These are phyloP conservation scores for Calocybe gambosa DNA, from an alignment of 1,284 basidiomycete genomes.

Conservation along the genomic window DNA sequence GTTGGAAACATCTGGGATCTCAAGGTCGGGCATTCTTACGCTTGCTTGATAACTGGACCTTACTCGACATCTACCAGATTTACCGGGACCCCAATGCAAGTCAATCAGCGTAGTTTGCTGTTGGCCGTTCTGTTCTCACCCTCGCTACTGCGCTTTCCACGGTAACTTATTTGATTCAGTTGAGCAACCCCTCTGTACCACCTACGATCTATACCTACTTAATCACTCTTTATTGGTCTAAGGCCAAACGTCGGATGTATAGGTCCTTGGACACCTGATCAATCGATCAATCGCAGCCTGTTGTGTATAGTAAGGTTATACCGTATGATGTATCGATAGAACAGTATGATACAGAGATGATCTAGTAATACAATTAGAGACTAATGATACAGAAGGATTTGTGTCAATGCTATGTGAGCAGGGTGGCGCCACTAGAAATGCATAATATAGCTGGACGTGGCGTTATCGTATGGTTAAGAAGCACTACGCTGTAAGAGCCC, in stretches of 20 bases:
- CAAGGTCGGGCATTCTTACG: constrained; percentile 47
- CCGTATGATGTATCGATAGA: not conserved
- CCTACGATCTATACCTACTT: not conserved
- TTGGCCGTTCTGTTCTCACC: constrained; percentile 1
- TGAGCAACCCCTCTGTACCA: constrained; percentile 12
- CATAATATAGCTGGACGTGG: not conserved
- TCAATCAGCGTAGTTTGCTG: constrained; percentile 38
- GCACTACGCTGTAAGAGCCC: constrained; percentile 31
- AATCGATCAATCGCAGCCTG: not conserved
- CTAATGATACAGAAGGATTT: not conserved
- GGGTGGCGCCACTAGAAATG: not conserved
- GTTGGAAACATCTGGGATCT: constrained; percentile 74
- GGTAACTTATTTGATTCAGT: constrained; percentile 8
- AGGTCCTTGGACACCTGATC: not conserved
- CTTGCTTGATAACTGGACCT: not conserved
- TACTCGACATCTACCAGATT: constrained; percentile 37
- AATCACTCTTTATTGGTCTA: not conserved
- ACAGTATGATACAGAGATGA: not conserved
- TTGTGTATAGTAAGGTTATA: not conserved
- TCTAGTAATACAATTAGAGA: not conserved
- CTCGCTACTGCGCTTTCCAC: constrained; percentile 11
- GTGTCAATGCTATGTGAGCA: not conserved
- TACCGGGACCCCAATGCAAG: constrained; percentile 66
- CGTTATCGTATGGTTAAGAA: not conserved
- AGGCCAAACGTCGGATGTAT: not conserved